These are phyloP conservation scores for Penicillium sp. DNA, from an alignment of 2,329 filamentous ascomycete genomes.

Conservation along the genomic window DNA sequence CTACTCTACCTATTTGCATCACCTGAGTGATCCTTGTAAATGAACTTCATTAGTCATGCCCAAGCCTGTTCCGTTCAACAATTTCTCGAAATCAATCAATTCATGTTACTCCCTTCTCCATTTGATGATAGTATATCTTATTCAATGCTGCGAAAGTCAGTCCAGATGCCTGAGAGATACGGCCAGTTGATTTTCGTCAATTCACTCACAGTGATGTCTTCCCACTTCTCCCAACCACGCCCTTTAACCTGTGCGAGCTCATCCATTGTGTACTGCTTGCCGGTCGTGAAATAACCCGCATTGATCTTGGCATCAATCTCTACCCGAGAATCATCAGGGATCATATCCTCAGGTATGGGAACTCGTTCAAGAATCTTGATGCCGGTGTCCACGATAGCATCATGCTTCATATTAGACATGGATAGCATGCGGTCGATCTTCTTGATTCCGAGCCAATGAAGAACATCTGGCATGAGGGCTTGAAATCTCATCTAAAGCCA, in stretches of 20 bases:
- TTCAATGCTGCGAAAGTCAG: not conserved
- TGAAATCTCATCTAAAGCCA: conserved; percentile 81
- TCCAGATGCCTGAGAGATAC: not conserved
- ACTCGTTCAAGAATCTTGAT: conserved; percentile 83
- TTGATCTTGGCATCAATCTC: conserved; percentile 99
- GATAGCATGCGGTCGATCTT: conserved; percentile 98
- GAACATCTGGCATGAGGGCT: conserved; percentile 94
- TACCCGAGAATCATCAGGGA: conserved; percentile 92
- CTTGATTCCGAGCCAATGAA: conserved; percentile 97
- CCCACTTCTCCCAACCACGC: conserved; percentile 78
- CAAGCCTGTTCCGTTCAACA: not conserved
- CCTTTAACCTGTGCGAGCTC: conserved; percentile 85
- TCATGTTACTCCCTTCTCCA: not conserved
- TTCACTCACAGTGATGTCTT: conserved; percentile 36
- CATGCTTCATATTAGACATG: conserved; percentile 79
- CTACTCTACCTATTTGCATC: not conserved
- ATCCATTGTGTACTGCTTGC: conserved; percentile 83
- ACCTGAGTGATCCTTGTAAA: not conserved
- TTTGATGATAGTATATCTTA: not conserved
- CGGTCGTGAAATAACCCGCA: conserved; percentile 82
- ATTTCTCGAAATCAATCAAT: not conserved
- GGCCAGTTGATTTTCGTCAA: too few relatives aligned
- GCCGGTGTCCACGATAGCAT: conserved; percentile 52
- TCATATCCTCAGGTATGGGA: conserved; percentile 89
- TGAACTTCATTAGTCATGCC: not conserved